These are phyloP conservation scores for Citrullus mucosospermus DNA, from an alignment of 306 rosid genomes.

Conservation along the genomic window DNA sequence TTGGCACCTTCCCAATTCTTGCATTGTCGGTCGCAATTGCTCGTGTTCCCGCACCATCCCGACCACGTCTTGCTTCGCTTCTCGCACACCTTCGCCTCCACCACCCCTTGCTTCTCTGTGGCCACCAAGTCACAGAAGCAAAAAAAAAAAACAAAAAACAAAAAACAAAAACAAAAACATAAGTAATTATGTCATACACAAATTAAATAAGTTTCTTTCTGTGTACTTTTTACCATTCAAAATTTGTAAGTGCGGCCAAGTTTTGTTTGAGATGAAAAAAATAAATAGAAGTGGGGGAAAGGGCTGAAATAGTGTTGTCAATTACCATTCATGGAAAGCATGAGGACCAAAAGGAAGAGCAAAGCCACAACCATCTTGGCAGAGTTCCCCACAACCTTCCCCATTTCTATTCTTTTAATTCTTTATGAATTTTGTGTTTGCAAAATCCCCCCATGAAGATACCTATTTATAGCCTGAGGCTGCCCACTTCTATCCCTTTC, in stretches of 20 bases:
- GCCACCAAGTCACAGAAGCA: background rate
- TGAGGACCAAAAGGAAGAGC: background rate
- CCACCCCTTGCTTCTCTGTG: background rate
- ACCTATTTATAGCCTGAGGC: background rate
- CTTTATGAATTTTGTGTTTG: background rate
- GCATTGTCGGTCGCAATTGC: conserved; percentile 21
- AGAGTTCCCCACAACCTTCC: background rate
- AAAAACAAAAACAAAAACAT: background rate
- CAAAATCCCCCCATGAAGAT: background rate
- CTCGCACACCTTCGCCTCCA: conserved; percentile 18
- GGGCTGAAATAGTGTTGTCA: background rate
- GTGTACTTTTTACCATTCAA: too few species aligned
- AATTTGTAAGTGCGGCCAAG: too few species aligned
- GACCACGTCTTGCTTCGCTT: conserved; percentile 22
- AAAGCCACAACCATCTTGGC: background rate
- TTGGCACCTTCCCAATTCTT: conserved; percentile 19
- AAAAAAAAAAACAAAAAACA: background rate
- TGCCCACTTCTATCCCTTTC: background rate
- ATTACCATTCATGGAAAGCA: background rate
- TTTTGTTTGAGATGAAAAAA: too few species aligned
- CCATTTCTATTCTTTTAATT: background rate
- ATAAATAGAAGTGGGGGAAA: too few species aligned
- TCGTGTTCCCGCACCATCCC: conserved; percentile 8
- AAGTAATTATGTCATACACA: too few species aligned
- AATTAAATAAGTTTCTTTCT: background rate